A percentile compares a stretch with the other conserved stretches of the same genome.
phyloP scores from a whole-genome alignment of 2,329 filamentous ascomycete genomes.

The Triangularia verruculosa region DNA sequence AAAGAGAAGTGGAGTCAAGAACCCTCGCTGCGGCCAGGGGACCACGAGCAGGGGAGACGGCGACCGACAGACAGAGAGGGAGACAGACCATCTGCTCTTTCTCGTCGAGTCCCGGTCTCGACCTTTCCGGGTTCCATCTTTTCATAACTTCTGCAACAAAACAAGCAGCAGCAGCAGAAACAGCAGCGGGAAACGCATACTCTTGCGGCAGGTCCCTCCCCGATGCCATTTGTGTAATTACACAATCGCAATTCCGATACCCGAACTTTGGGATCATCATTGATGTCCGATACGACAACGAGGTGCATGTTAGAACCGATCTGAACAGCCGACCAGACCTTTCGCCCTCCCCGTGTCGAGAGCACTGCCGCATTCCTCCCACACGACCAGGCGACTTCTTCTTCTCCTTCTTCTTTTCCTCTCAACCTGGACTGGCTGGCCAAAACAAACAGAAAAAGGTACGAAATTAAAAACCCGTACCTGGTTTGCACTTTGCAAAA shows the following conservation, averaged over 20 bases:
- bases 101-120: neutral
- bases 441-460: neutral
- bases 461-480: neutral
- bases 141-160: neutral
- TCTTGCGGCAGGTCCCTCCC: too few species aligned
- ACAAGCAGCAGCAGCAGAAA: neutral
- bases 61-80: neutral
- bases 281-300: conserved; percentile 18
- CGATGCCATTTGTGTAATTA: too few species aligned
- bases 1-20: neutral
- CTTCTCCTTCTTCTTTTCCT: neutral
- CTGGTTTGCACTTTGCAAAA: conserved; percentile 22
- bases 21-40: neutral
- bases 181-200: too few species aligned
- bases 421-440: neutral
- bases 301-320: neutral
- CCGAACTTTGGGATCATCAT: conserved; percentile 5
- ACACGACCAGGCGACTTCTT: neutral
- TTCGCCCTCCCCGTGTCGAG: neutral
- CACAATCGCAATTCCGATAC: neutral
- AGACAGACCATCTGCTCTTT: neutral
- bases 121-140: neutral
- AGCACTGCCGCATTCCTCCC: neutral
- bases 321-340: neutral
- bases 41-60: neutral